Evolutionary conservation across 1,284 basidiomycete species (phyloP).

Genomic region (Ustilago sp.): DNA sequence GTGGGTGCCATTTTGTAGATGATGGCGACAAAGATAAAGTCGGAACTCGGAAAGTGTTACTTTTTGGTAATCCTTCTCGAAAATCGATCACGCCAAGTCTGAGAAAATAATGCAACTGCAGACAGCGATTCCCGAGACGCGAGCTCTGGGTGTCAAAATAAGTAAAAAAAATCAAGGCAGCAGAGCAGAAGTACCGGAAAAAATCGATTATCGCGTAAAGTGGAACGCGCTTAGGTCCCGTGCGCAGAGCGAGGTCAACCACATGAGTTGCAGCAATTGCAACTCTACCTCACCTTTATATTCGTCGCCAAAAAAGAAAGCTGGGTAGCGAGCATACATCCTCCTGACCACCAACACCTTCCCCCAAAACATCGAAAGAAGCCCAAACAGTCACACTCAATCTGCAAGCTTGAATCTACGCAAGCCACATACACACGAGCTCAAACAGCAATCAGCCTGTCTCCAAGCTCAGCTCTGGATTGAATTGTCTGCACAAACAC

Average conservation of each 20-base stretch:
- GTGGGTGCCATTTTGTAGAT: conserved; percentile 14
- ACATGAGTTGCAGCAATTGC: background rate
- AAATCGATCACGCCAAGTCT: conserved; percentile 9
- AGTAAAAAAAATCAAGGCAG: conserved; percentile 3
- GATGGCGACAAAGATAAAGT: conserved; percentile 7
- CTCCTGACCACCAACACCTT: conserved; percentile 17
- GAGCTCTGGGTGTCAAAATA: background rate
- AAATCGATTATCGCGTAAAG: conserved; percentile 32
- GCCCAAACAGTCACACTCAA: background rate
- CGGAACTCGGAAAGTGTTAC: conserved; percentile 26
- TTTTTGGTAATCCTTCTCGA: conserved; percentile 4
- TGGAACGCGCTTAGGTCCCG: conserved; percentile 19
- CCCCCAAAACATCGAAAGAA: background rate
- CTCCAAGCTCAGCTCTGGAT: background rate
- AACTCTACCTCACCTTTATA: conserved; percentile 9
- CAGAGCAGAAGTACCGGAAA: background rate
- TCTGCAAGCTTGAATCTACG: background rate
- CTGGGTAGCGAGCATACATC: conserved; percentile 24
- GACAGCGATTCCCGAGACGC: conserved; percentile 8
- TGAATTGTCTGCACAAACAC: background rate
- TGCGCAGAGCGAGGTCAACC: conserved; percentile 2
- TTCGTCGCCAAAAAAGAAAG: conserved; percentile 17
- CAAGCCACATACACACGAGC: conserved; percentile 21
- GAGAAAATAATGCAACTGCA: conserved; percentile 9
- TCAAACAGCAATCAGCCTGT: background rate